A percentile compares a stretch with the other conserved stretches of the same genome.
These are phyloP conservation scores for Rosa rugosa DNA, from an alignment of 306 rosid species.

Conservation along the genomic window DNA sequence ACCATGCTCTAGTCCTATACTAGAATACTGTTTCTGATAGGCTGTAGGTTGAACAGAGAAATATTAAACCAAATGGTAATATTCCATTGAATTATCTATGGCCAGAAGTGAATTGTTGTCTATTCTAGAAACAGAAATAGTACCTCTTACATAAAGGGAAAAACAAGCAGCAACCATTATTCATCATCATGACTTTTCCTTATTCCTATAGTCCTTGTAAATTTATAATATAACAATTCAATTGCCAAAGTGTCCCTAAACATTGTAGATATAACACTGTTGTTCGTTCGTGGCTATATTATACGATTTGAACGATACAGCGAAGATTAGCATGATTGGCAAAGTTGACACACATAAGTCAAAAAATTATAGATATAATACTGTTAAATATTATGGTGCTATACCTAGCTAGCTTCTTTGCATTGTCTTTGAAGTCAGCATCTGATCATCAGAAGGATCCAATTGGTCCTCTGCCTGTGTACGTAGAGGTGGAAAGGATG, in stretches of 20 bases:
- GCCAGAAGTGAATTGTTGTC: conserved; percentile 7
- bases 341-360: too few species aligned
- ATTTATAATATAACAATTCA: neutral
- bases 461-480: neutral
- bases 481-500: neutral
- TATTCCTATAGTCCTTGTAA: neutral
- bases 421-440: conserved; percentile 6
- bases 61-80: neutral
- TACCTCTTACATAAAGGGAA: conserved; percentile 1
- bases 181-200: conserved; percentile 4
- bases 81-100: neutral
- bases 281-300: too few species aligned
- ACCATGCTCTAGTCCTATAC: neutral
- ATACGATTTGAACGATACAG: too few species aligned
- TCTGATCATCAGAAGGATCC: neutral
- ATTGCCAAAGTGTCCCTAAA: neutral
- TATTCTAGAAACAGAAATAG: conserved; percentile 18
- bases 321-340: neutral
- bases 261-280: neutral
- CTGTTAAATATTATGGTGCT: too few species aligned
- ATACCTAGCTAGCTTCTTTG: neutral
- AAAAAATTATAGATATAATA: too few species aligned
- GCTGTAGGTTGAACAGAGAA: neutral
- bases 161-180: conserved; percentile 7
- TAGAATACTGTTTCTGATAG: neutral